Evolutionary conservation across 164 flowering plant genomes (phyloP), one percentile per base, ranked within the genome.

Genomic region (Vitis labrusca): DNA sequence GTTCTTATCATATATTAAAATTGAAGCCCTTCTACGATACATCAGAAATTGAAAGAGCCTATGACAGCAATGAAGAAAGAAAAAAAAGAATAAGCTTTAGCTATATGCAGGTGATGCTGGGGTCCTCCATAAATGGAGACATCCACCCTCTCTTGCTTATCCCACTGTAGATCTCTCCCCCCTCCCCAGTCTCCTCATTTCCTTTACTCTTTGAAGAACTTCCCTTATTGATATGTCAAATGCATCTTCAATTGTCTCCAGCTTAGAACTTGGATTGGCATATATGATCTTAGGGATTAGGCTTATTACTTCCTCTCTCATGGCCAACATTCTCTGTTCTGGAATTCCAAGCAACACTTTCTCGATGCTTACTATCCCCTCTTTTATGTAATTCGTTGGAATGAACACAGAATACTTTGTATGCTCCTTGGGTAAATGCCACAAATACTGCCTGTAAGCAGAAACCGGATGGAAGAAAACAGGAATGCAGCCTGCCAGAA

Each of bases 211-310:
- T n/a, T 79, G 70, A 19, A 90, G 70, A 48, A 90, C 79, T 27
- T 81, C 88, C 61, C 80, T 65, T 0, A 91, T 71, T 5, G 93
- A 69, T 19, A 91, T 4, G 67, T 88, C 93, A 72, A 91, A 89
- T 30, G 93, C 96, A 77, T 91, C 96, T 74, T 87, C 80, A 9
- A 79, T 1, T 1, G 68, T 79, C 76, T 76, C 80, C 16, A 80
- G 30, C 49, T 63, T 77, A 5, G 85, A 76, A 69, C 78, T 80
- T 2, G 90, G 88, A 64, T 88, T 83, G 11, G 84, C 87, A 67
- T 89, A 91, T 9, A 86, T 53, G 9, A 87, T 13, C 59, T 63
- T 83, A 1, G 96, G 96, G n/a, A 89, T 82, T 71, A 89, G 32
- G 59, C 63, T 69, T 54, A 90, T 82, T 1, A 90, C 85, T 59